Percentiles rank a stretch among this genome's conserved stretches.
These are phyloP conservation scores for Onygenales sp. DNA, from an alignment of 2,329 filamentous ascomycete genomes.

Conservation along the genomic window DNA sequence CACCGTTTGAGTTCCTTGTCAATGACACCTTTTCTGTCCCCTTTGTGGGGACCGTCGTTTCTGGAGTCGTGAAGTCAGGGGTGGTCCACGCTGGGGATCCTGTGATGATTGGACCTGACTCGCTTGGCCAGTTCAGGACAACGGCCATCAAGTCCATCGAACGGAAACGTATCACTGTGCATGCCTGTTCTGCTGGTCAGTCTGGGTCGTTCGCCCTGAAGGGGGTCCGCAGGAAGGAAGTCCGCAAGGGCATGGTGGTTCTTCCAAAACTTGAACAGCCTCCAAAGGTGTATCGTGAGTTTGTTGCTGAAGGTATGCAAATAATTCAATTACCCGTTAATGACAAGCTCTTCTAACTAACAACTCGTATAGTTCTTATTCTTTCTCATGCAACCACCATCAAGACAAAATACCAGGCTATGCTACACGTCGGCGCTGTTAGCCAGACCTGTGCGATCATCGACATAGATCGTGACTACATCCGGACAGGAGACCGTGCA, in stretches of 20 bases:
- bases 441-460: conserved; percentile 96
- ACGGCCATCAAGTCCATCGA: conserved; percentile 90
- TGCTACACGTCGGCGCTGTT: conserved; percentile 92
- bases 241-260: conserved; percentile 96
- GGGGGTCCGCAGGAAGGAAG: conserved; percentile 78
- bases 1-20: conserved; percentile 86
- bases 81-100: conserved; percentile 84
- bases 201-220: conserved; percentile 87
- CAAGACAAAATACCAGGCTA: conserved; percentile 92
- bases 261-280: conserved; percentile 70
- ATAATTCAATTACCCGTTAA: background rate
- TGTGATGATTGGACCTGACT: conserved; percentile 82
- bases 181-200: conserved; percentile 81
- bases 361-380: conserved; percentile 59
- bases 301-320: conserved; percentile 60
- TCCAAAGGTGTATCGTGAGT: conserved; percentile 65
- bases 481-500: conserved; percentile 88
- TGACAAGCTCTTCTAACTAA: conserved; percentile 3
- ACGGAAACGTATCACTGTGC: conserved; percentile 81
- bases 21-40: conserved; percentile 98
- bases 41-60: conserved; percentile 92
- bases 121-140: conserved; percentile 75
- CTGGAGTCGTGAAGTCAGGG: conserved; percentile 80
- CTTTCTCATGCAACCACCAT: conserved; percentile 95
- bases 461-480: conserved; percentile 91